Evolutionary conservation across 1,284 basidiomycete species (phyloP), one percentile per base, ranked within the genome.

Genomic region (Puccinia triticina): DNA sequence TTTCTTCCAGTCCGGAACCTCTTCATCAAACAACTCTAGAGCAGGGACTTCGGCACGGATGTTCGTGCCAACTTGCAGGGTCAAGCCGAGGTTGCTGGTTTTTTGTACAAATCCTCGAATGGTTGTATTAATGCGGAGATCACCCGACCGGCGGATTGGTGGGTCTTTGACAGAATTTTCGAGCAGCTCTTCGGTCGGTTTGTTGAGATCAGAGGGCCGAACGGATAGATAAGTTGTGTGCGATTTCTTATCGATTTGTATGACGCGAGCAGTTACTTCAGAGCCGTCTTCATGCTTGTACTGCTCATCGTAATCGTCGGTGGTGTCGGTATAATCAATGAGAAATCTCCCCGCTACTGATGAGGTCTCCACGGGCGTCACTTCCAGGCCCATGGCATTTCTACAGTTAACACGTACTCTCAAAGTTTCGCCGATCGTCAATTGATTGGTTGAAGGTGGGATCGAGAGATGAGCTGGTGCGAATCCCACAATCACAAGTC

Each of bases 401-500:
- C 55, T 74, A 53, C 32, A 37, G 29, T 32, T 29, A 64, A 82
- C 55, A 21, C 59, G 12, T 26, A 74, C 57, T 74, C 46, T 18
- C 43, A 82, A 34, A 12, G 48, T 74, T 7, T 18, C 66, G 12
- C 79, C 71, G 29, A 61, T 37, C 61, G 18, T 26, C 7, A 82
- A 55, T 48, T 74, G 40, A 53, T 8, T 26, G 34, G 5, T 40
- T 21, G 50, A 34, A 40, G 72, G 72, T 32, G 72, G 53, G 53
- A 55, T 48, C 23, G 46, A 12, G 34, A 73, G 32, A 23, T 40
- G 67, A 50, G 48, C 37, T 10, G 59, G n/a, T n/a, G 26, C 26
- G 16, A 82, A 82, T 48, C 92, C 92, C 69, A 96, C 93, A 83
- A 98, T 92, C 82, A 98, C 92, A 82, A 98, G 90, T 18, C 92